phyloP scores from a whole-genome alignment of 352 stramenopile species.

The Phytophthora sojae region DNA sequence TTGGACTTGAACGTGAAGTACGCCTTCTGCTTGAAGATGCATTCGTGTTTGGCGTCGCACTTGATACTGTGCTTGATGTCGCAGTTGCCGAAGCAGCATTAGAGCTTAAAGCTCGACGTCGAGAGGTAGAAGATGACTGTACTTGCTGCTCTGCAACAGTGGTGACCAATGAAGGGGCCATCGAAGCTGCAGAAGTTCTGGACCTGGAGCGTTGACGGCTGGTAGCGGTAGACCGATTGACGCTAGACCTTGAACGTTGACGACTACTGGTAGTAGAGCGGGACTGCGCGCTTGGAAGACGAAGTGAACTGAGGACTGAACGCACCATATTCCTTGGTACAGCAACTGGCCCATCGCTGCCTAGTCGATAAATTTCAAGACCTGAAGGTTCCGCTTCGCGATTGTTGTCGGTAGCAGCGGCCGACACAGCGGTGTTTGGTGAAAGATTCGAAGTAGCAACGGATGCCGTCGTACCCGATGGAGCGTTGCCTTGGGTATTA shows the following conservation, averaged over 20 bases:
- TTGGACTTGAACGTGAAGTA: not conserved
- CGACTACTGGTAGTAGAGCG: slow-evolving; percentile 1
- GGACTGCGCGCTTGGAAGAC: slow-evolving; percentile 13
- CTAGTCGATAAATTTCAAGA: slow-evolving; percentile 5
- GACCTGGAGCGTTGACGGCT: slow-evolving; percentile 1
- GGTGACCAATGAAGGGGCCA: not conserved
- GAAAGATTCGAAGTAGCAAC: not conserved
- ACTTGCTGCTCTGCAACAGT: not conserved
- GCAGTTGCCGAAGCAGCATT: not conserved
- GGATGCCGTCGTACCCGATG: not conserved
- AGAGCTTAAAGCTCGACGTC: slow-evolving; percentile 9
- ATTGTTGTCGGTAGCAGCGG: not conserved
- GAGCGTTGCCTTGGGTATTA: not conserved
- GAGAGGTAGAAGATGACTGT: not conserved
- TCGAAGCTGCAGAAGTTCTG: slow-evolving; percentile 7
- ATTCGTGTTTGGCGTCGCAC: not conserved
- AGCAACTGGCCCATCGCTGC: slow-evolving; percentile 1
- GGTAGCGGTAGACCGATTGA: slow-evolving; percentile 2
- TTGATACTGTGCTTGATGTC: slow-evolving; percentile 6
- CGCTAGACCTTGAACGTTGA: slow-evolving; percentile 2
- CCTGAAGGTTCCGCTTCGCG: slow-evolving; percentile 2
- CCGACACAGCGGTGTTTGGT: not conserved
- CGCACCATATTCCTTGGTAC: slow-evolving; percentile 21
- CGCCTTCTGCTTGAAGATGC: not conserved
- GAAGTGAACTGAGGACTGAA: slow-evolving; percentile 12